phyloP scores from a whole-genome alignment of 495 filamentous ascomycete genomes.

The Aspergillus baeticus region DNA sequence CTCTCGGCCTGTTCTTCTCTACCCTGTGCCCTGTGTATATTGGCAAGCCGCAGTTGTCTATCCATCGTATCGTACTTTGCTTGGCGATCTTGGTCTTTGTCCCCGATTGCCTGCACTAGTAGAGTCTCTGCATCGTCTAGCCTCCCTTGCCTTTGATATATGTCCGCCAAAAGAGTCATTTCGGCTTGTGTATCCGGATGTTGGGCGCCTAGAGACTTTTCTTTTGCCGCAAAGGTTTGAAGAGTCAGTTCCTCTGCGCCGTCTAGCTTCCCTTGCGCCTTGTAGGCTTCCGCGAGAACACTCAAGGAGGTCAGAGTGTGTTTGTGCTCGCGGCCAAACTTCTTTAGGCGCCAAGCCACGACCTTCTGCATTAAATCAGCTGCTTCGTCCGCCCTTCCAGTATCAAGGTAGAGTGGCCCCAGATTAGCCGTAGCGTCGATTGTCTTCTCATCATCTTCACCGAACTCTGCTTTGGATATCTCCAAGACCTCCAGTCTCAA shows the following conservation, averaged over 20 bases:
- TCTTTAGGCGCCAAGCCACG: slow-evolving; percentile 8
- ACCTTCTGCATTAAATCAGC: not conserved
- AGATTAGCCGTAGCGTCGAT: slow-evolving; percentile 29
- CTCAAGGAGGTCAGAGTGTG: slow-evolving; percentile 6
- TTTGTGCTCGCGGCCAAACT: slow-evolving; percentile 13
- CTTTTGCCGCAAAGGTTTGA: slow-evolving; percentile 13
- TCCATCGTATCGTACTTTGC: not conserved
- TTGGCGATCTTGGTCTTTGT: not conserved
- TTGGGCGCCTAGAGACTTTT: slow-evolving; percentile 19
- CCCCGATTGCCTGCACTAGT: not conserved
- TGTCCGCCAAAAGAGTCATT: slow-evolving; percentile 2
- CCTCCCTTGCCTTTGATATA: slow-evolving; percentile 1
- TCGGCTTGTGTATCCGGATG: slow-evolving; percentile 20
- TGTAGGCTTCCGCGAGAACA: slow-evolving; percentile 15
- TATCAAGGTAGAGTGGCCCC: not conserved
- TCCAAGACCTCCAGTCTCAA: slow-evolving; percentile 17
- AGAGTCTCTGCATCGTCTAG: slow-evolving; percentile 7
- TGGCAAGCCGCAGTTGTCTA: not conserved
- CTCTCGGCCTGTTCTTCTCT: not conserved
- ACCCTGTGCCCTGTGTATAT: slow-evolving; percentile 7
- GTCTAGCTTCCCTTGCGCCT: slow-evolving; percentile 21
- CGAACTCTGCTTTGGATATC: slow-evolving; percentile 24
- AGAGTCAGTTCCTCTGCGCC: slow-evolving; percentile 35
- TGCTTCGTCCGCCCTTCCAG: slow-evolving; percentile 1
- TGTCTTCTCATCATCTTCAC: slow-evolving; percentile 34